Evolutionary conservation across 2,329 filamentous ascomycete species (phyloP), one percentile per base, ranked within the genome.

Genomic region (Leptosphaerulina australis): DNA sequence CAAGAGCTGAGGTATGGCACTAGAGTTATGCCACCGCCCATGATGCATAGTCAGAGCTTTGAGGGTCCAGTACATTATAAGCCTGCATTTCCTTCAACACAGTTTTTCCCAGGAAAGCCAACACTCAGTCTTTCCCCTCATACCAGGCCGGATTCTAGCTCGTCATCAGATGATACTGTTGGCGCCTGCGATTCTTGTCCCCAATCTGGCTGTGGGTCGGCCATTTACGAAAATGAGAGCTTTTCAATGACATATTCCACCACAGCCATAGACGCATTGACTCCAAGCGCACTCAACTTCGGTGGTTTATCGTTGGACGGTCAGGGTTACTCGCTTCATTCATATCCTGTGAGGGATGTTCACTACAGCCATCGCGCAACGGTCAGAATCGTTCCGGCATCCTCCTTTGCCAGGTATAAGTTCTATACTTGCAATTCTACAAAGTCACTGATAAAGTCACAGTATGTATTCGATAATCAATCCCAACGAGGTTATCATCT

Each of bases 401-500:
- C 18, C 15, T 29, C 37, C 6, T 53, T 62, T 33, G 33, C 29
- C 4, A 21, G 18, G 59, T 62, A 51, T 43, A 53, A 20, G 44
- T 10, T 15, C 8, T 4, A 3, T 3, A 3, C 11, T 11, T 24
- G 17, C 10, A 4, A 5, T 17, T 7, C 8, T 11, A 2, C 9
- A 34, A 3, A n/a, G 9, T 14, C 4, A 11, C 47, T 59, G 5
- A 60, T 30, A 34, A 14, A 1, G 5, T 7, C 11, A 8, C 36
- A 64, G 60, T 8, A 18, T 5, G 9, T 58, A 58, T 15, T 26
- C 54, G 11, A 18, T 35, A 5, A 45, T 63, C 20, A 31, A 33
- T 10, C 49, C 37, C 7, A 49, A 55, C 15, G 62, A 64, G 5
- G 28, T 64, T 3, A 39, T 59, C 31, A 24, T 66, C 5, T 14